phyloP scores from a whole-genome alignment of 208 protist species.

The Acanthamoeba quina region DNA sequence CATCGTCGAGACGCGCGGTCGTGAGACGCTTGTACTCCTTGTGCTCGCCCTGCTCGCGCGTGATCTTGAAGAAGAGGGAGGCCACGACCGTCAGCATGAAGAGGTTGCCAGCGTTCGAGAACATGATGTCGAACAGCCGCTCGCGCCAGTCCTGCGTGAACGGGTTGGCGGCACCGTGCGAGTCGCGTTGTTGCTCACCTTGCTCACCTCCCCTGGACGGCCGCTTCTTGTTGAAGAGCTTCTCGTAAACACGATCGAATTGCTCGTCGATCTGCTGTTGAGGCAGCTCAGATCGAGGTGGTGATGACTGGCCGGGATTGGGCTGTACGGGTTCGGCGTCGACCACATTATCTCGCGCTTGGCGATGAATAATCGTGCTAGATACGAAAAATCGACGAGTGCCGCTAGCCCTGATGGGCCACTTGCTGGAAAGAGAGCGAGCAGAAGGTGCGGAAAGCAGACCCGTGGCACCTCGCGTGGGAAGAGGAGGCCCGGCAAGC shows the following conservation, averaged over 20 bases:
- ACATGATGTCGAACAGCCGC: constrained; percentile 44
- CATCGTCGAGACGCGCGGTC: not conserved
- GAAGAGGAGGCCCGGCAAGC: not conserved
- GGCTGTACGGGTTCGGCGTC: not conserved
- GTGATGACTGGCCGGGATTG: not conserved
- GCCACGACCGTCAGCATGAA: constrained; percentile 27
- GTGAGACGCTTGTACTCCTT: constrained; percentile 64
- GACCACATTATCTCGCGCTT: not conserved
- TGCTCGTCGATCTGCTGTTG: constrained; percentile 42
- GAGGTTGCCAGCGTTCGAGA: constrained; percentile 39
- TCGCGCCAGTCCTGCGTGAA: constrained; percentile 39
- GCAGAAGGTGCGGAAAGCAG: not conserved
- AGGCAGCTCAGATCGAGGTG: constrained; percentile 26
- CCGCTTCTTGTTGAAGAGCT: constrained; percentile 26
- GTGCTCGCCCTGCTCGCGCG: constrained; percentile 45
- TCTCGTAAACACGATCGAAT: constrained; percentile 45
- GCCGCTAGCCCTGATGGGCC: not conserved
- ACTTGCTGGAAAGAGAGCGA: not conserved
- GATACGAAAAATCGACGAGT: not conserved
- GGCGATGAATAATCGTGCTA: not conserved
- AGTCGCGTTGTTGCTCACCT: not conserved
- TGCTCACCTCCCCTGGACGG: not conserved
- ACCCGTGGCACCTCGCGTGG: too few relatives aligned
- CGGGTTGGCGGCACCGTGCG: not conserved
- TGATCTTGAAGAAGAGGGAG: constrained; percentile 31